Conservation (phyloP, 2,329 filamentous ascomycete genomes). For the Berkeleyomyces rouxiae region DNA sequence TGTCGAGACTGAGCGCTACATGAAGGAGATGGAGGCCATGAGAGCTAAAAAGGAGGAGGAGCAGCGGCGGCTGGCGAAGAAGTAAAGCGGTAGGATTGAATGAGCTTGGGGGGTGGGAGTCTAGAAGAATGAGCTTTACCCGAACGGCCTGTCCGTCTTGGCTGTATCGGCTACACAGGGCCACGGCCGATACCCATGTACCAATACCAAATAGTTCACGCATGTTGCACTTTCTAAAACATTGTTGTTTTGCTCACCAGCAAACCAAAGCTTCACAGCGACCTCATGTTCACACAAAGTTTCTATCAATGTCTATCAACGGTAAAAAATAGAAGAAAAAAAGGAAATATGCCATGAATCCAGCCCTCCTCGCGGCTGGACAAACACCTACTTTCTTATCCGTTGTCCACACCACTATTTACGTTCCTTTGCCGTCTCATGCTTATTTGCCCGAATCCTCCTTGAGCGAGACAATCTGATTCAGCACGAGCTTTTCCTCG, state of each 20-base stretch:
- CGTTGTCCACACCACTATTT: not conserved
- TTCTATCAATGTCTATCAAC: not conserved
- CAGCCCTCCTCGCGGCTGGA: not conserved
- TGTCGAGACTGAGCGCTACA: slow-evolving; percentile 45
- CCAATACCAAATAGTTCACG: too few species aligned
- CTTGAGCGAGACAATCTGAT: slow-evolving; percentile 82
- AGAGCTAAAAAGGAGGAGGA: slow-evolving; percentile 6
- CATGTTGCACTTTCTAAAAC: too few species aligned
- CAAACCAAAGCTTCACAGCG: not conserved
- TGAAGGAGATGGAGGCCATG: slow-evolving; percentile 20
- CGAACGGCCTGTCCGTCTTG: not conserved
- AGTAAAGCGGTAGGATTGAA: not conserved
- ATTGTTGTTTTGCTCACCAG: too few species aligned
- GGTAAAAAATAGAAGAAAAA: not conserved
- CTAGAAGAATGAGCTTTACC: not conserved
- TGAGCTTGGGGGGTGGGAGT: not conserved
- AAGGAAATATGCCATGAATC: not conserved
- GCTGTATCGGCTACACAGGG: too few species aligned
- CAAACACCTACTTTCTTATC: too few species aligned
- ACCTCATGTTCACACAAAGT: not conserved
- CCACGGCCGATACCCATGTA: too few species aligned
- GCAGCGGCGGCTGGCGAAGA: slow-evolving; percentile 6
- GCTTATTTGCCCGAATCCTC: slow-evolving; percentile 55
- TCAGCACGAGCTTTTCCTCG: slow-evolving; percentile 67
- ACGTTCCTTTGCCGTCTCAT: too few species aligned